Conservation (phyloP, 345 rosid genomes). For the Citrus australasica region DNA sequence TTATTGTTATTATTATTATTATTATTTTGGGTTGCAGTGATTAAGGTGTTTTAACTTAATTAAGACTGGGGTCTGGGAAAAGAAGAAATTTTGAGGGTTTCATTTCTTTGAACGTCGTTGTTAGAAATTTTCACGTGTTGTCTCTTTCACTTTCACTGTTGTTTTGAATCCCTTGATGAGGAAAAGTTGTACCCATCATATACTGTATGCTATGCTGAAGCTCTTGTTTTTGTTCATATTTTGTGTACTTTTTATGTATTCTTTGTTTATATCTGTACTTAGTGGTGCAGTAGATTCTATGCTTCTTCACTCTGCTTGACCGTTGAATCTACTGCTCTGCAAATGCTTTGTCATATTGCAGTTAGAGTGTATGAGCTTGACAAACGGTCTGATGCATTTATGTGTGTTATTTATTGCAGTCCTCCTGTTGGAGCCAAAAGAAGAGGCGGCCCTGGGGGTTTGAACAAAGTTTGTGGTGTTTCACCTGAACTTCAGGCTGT, state of each 20-base stretch:
- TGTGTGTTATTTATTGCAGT: slow-evolving; percentile 33
- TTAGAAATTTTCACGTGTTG: neutral
- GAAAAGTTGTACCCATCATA: neutral
- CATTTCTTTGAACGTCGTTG: neutral
- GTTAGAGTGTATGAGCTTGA: no score
- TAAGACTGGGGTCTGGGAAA: neutral
- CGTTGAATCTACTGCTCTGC: no score
- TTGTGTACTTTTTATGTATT: no score
- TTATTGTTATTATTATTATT: neutral
- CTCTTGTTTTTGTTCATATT: neutral
- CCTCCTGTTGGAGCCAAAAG: slow-evolving; percentile 73
- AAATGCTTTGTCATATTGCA: no score
- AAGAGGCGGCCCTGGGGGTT: slow-evolving; percentile 93
- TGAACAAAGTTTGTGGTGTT: slow-evolving; percentile 95
- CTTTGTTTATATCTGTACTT: neutral
- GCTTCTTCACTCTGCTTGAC: no score
- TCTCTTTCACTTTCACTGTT: neutral
- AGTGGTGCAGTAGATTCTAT: no score
- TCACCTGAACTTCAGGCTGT: slow-evolving; percentile 85
- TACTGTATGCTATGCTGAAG: neutral
- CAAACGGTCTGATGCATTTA: no score
- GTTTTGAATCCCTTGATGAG: neutral
- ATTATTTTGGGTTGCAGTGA: no score
- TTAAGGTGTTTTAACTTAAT: neutral
- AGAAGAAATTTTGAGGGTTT: neutral